Evolutionary conservation across 805 yeast species (phyloP).

Genomic region (Candida quercuum): DNA sequence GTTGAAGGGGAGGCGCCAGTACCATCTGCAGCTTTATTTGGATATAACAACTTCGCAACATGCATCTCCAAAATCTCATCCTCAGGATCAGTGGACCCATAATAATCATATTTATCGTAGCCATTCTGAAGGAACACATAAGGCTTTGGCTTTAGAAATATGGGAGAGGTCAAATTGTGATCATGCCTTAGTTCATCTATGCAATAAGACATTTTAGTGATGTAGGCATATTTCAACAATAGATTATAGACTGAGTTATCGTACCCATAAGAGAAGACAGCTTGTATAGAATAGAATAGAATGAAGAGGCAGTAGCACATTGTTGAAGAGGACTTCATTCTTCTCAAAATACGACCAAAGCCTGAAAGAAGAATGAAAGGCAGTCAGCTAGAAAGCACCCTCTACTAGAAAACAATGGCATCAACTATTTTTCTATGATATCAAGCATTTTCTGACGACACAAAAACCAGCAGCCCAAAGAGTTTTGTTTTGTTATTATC

Average conservation of each 20-base stretch:
- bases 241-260: slow-evolving; percentile 13
- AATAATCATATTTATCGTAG: slow-evolving; percentile 5
- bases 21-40: neutral
- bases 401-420: too few relatives aligned
- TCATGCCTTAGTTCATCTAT: slow-evolving; percentile 9
- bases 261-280: neutral
- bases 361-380: too few relatives aligned
- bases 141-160: slow-evolving; percentile 12
- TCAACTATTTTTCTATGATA: too few relatives aligned
- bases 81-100: neutral
- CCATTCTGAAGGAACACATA: slow-evolving; percentile 10
- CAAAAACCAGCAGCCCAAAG: too few relatives aligned
- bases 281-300: neutral
- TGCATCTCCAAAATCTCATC: slow-evolving; percentile 3
- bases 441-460: too few relatives aligned
- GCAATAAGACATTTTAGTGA: slow-evolving; percentile 19
- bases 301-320: too few relatives aligned
- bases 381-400: too few relatives aligned
- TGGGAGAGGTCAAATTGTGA: slow-evolving; percentile 11
- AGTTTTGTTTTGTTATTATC: too few relatives aligned
- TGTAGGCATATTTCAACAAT: slow-evolving; percentile 14
- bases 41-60: slow-evolving; percentile 6
- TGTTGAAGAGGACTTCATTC: too few relatives aligned
- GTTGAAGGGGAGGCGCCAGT: neutral
- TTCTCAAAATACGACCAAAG: too few relatives aligned